These are phyloP conservation scores for Pyrus betulifolia DNA, from an alignment of 306 rosid genomes.

Conservation along the genomic window DNA sequence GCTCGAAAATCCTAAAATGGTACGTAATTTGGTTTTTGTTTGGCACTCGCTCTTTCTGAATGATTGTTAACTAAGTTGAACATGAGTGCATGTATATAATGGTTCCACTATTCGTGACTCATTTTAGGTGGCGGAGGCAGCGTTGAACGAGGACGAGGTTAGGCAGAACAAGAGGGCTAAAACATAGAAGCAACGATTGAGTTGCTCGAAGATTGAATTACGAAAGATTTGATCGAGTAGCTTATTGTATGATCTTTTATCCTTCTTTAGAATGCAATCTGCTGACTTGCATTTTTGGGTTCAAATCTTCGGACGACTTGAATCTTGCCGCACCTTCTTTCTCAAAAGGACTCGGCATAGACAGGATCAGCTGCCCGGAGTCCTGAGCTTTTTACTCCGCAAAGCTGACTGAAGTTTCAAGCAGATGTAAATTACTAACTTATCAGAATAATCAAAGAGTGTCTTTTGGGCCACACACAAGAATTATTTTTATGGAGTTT, in stretches of 20 bases:
- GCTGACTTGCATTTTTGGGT: neutral
- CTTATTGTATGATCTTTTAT: neutral
- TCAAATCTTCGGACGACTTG: neutral
- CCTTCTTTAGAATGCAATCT: neutral
- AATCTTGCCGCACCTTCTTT: neutral
- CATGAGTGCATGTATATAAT: neutral
- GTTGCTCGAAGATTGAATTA: neutral
- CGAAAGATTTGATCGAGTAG: neutral
- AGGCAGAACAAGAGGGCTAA: conserved; percentile 14
- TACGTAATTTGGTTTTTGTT: neutral
- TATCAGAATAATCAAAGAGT: neutral
- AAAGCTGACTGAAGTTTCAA: neutral
- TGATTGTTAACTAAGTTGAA: neutral
- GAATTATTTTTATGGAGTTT: neutral
- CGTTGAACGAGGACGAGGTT: conserved; percentile 10
- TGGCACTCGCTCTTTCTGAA: neutral
- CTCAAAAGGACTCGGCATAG: neutral
- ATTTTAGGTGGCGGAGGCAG: conserved; percentile 6
- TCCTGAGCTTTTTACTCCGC: neutral
- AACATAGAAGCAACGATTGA: neutral
- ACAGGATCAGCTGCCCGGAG: neutral
- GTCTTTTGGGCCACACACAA: neutral
- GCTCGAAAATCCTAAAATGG: conserved; percentile 11
- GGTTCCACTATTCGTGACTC: neutral
- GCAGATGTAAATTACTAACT: neutral